Evolutionary conservation across 139 green algal genomes (phyloP).

Genomic region (Diplosphaera chodatii): DNA sequence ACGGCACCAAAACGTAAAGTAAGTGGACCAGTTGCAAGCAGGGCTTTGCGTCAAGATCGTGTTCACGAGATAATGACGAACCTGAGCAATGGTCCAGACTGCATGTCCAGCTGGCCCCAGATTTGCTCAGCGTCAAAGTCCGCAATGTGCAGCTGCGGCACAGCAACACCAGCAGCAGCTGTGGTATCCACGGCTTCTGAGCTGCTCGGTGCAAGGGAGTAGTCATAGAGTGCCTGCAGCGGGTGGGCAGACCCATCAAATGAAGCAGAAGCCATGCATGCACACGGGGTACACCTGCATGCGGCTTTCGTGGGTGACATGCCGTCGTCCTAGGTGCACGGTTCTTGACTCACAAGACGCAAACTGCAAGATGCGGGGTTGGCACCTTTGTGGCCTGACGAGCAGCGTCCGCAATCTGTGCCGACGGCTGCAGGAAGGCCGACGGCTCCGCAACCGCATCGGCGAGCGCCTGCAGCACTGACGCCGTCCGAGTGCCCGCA

Average conservation of each 20-base stretch:
- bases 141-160: slow-evolving; percentile 42
- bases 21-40: too few species aligned
- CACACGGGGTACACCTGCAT: too few species aligned
- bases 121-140: slow-evolving; percentile 71
- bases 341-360: too few species aligned
- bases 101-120: slow-evolving; percentile 61
- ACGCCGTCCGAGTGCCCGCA: slow-evolving; percentile 2
- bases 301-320: too few species aligned
- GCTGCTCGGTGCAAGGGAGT: slow-evolving; percentile 1
- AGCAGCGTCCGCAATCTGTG: slow-evolving; percentile 36
- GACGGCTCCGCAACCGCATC: slow-evolving; percentile 26
- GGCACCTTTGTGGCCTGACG: slow-evolving; percentile 47
- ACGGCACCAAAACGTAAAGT: too few species aligned
- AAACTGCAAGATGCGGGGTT: too few species aligned
- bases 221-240: slow-evolving; percentile 36
- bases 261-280: too few species aligned
- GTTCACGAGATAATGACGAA: too few species aligned
- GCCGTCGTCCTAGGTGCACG: too few species aligned
- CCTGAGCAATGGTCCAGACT: slow-evolving; percentile 10
- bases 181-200: neutral
- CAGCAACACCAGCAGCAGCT: neutral
- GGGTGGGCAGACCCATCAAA: too few species aligned
- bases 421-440: slow-evolving; percentile 53
- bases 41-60: too few species aligned
- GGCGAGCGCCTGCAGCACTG: slow-evolving; percentile 27